These are phyloP conservation scores for Thermomyces lanuginosus DNA, from an alignment of 2,329 filamentous ascomycete species.

Conservation along the genomic window DNA sequence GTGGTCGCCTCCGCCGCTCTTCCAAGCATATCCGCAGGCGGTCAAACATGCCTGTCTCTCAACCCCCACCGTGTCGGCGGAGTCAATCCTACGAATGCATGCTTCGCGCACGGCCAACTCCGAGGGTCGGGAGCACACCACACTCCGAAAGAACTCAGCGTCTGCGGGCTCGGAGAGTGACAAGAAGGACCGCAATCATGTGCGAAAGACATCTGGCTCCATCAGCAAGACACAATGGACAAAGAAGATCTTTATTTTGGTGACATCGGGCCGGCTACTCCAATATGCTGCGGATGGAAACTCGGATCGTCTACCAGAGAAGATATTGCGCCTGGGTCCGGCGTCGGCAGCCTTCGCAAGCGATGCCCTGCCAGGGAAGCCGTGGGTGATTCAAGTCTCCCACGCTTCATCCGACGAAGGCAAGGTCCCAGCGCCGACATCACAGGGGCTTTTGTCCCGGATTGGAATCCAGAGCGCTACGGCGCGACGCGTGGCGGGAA, in stretches of 20 bases:
- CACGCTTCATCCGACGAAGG: constrained; percentile 19
- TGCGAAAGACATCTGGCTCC: constrained; percentile 20
- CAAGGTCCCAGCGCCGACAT: constrained; percentile 12
- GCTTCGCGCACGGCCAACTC: constrained; percentile 10
- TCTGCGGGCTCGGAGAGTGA: constrained; percentile 10
- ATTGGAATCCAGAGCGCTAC: constrained; percentile 23
- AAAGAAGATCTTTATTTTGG: constrained; percentile 31
- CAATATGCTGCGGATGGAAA: constrained; percentile 31
- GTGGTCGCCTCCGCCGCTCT: constrained; percentile 61
- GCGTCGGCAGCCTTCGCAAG: constrained; percentile 34
- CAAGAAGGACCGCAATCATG: constrained; percentile 20
- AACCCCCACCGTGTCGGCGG: constrained; percentile 50
- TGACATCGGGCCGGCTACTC: constrained; percentile 29
- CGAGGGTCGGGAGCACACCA: too few relatives aligned
- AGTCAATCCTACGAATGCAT: constrained; percentile 47
- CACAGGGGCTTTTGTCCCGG: constrained; percentile 23
- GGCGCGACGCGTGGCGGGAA: constrained; percentile 20
- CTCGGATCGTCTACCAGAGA: constrained; percentile 31
- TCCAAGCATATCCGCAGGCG: constrained; percentile 74
- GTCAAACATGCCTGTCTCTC: constrained; percentile 57
- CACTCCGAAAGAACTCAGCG: constrained; percentile 5
- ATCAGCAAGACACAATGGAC: constrained; percentile 27
- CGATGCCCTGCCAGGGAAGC: constrained; percentile 33
- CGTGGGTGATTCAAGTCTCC: constrained; percentile 33
- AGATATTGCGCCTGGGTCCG: constrained; percentile 29